Base-by-base conservation (phyloP, 2,329 filamentous ascomycete species). In the Ophiognomonia clavigignenti-juglandacearum region DNA sequence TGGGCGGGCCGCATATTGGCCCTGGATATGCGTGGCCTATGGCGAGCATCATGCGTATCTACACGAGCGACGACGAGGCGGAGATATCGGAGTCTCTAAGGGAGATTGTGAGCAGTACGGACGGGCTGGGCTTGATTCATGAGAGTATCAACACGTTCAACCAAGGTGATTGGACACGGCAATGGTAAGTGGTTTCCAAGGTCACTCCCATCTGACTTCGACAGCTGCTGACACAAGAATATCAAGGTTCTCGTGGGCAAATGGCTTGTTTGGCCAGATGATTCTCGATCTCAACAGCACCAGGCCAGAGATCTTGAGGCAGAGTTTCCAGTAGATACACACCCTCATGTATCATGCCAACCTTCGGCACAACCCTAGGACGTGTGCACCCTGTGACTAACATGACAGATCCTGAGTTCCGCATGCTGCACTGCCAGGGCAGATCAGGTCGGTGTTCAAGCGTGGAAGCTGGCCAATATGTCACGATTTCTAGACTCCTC, bases 191-290 rank as follows among this genome's bases (percentile, higher is more conserved):
- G 11, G 29, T 13, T 41, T 16, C 1, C 2, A n/a, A 19, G 36
- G 34, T 31, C 27, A 19, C 19, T 32, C 7, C 18, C 11, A 7
- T 6, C n/a, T 13, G 13, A 20, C 24, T 16, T 14, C 5, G 37
- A 35, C 35, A 3, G 4, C 19, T 35, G 31, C 24, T 46, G 16
- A 43, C 53, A 52, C 26, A 48, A 45, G n/a, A 29, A n/a, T 3
- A 16, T 73, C 71, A 50, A 89, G 86, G 86, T 93, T 95, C 60
- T 85, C 87, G 2, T 93, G 88, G 88, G 88, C 87, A n/a, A 93
- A 93, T 60, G 88, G 85, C 0, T 78, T 95, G 18, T 92, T 91
- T 62, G 86, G 87, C n/a, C 84, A 92, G 68, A 86, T 87, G 50
- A 79, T 95, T 23, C 65, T 93, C 45, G 85, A 91, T 65, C 61